Base-by-base conservation (phyloP, 441 rosid genomes). In the Eutrema salsugineum region DNA sequence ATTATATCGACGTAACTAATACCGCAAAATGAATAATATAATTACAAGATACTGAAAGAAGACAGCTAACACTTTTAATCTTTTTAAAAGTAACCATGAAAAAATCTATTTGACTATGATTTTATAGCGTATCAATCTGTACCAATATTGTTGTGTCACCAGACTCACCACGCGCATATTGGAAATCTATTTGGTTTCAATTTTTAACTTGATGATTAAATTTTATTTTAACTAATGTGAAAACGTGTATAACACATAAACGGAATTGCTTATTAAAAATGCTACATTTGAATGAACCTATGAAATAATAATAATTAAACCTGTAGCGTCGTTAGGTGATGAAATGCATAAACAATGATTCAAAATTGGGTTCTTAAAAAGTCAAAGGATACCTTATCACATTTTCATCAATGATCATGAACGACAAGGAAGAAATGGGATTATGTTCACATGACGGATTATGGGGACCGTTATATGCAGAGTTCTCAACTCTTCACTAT, bases 401-500 rank as follows among this genome's bases (percentile, higher is more conserved):
- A 63, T 8, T 55, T 36, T 32, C 44, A 20, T 66, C 51, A 43
- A 43, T 35, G 6, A 46, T 12, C 40, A 62, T 53, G 30, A 63
- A 54, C 20, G 15, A n/a, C 5, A 39, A 19, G 36, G 30, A 11
- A 27, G 40, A 43, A 14, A 44, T 14, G 28, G 11, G 27, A 27
- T 20, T 11, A 11, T 22, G 64, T 75, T 62, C 78, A 68, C 65
- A 75, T 48, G 39, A 39, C 59, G 44, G 32, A 35, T n/a, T 4
- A 35, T 8, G 3, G 17, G 39, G 9, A 43, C 33, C 0, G 9
- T 15, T 42, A 4, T 32, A 33, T 32, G 15, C 30, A 46, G 39
- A 58, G 47, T 16, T 39, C 28, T 24, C 0, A 20, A 51, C 28
- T 44, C 40, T 72, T 16, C 40, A 28, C 27, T 24, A 0, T n/a